Evolutionary conservation across 2,329 filamentous ascomycete genomes (phyloP), one percentile per base, ranked within the genome.

Genomic region (Penicillium sp.): DNA sequence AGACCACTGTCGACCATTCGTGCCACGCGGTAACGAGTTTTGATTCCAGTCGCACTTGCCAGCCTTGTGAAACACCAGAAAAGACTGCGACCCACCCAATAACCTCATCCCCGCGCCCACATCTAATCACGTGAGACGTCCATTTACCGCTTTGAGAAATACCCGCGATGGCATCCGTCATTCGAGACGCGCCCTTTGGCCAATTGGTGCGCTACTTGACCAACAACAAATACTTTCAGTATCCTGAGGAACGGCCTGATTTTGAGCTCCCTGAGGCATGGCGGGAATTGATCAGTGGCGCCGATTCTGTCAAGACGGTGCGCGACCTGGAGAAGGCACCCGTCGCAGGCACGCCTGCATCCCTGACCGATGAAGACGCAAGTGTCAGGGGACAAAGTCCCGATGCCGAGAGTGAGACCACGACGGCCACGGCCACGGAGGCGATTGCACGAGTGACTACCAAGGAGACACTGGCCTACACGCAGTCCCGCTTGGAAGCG

Each of bases 181-280:
- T 59, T 44, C 66, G 73, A 36, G 74, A 76, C 47, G 69, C 74
- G 27, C 66, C 72, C 9, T 67, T 76, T 41, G 74, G 74, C 46
- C 73, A 76, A 56, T 24, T 73, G 12, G 50, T 76, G n/a, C 69
- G 75, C 13, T 69, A 66, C 33, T 46, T 73, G 12, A 72, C 73
- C 3, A 53, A 64, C 1, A 72, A 72, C 39, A 69, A 68, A 46
- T 59, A 70, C 33, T 65, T 77, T 28, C 57, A 69, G 48, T 78
- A 75, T 49, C 66, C 69, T 28, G 75, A 78, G 62, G 71, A 73
- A 46, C 54, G 53, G 42, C 48, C 62, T 9, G 61, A 52, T 42
- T 67, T 66, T 45, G 43, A 59, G 39, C 54, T 59, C n/a, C 65
- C 62, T 1, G 56, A 60, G 11, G 32, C 50, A 53, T 61, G 57